Evolutionary conservation across 2,329 filamentous ascomycete genomes (phyloP).

Genomic region (Penicillium hordei): DNA sequence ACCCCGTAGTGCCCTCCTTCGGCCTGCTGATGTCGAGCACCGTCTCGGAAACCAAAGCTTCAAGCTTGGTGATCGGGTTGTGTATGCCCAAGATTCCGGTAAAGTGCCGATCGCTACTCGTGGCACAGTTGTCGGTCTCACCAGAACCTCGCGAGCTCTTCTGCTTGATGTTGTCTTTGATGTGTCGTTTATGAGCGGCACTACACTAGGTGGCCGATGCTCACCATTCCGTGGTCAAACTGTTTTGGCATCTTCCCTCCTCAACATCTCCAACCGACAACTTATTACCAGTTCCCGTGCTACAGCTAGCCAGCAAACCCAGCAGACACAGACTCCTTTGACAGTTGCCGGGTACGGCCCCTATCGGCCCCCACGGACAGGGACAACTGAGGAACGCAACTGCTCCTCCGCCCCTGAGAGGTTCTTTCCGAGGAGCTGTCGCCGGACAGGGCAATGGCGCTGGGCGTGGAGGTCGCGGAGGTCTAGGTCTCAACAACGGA

Average conservation of each 20-base stretch:
- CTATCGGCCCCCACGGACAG: constrained; percentile 57
- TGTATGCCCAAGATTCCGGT: constrained; percentile 88
- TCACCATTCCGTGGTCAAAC: constrained; percentile 93
- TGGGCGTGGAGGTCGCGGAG: constrained; percentile 38
- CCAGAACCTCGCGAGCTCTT: constrained; percentile 76
- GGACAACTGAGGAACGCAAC: constrained; percentile 60
- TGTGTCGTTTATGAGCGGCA: constrained; percentile 93
- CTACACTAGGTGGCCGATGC: constrained; percentile 83
- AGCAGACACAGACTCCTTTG: constrained; percentile 55
- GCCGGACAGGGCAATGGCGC: constrained; percentile 46
- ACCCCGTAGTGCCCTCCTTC: constrained; percentile 81
- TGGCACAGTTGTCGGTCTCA: constrained; percentile 93
- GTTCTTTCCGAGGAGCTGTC: constrained; percentile 60
- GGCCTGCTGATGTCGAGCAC: constrained; percentile 94
- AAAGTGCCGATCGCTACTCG: constrained; percentile 90
- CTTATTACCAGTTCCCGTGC: constrained; percentile 60
- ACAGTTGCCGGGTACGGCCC: constrained; percentile 59
- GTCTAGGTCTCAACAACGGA: constrained; percentile 25
- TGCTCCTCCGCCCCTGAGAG: constrained; percentile 58
- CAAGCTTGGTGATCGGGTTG: constrained; percentile 80
- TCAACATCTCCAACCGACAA: constrained; percentile 83
- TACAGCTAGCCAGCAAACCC: constrained; percentile 51
- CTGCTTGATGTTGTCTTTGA: constrained; percentile 94
- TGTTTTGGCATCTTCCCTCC: constrained; percentile 79
- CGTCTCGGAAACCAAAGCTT: constrained; percentile 83